These are phyloP conservation scores for Mortierella sp. DNA, from an alignment of 371 early-diverging fungal genomes.

Conservation along the genomic window DNA sequence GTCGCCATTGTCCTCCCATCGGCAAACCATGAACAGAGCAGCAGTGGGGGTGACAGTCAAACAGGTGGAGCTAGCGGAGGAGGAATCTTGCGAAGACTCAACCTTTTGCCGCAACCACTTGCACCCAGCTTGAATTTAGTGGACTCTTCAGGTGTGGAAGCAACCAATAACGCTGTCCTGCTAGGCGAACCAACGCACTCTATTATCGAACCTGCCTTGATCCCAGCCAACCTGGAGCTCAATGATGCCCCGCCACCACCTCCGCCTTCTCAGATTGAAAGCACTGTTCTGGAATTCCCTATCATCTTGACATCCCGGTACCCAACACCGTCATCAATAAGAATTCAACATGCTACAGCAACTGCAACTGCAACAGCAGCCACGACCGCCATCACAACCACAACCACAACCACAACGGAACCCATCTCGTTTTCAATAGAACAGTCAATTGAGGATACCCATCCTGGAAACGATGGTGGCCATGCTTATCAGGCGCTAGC, in stretches of 20 bases:
- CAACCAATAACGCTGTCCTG: conserved; percentile 38
- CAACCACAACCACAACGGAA: conserved; percentile 1
- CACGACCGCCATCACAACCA: too few species aligned
- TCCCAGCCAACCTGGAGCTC: conserved; percentile 35
- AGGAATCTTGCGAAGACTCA: conserved; percentile 42
- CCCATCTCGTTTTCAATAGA: not conserved
- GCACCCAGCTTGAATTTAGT: conserved; percentile 36
- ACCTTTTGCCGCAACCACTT: conserved; percentile 29
- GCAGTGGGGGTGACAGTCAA: not conserved
- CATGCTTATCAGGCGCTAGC: conserved; percentile 10
- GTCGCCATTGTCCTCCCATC: conserved; percentile 39
- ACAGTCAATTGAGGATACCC: not conserved
- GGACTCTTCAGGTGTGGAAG: conserved; percentile 42
- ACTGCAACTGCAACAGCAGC: too few species aligned
- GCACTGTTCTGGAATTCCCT: conserved; percentile 43
- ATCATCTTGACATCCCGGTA: conserved; percentile 50
- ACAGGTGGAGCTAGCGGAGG: conserved; percentile 24
- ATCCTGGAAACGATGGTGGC: not conserved
- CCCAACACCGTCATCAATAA: too few species aligned
- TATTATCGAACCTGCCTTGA: conserved; percentile 45
- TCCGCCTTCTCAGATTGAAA: conserved; percentile 28
- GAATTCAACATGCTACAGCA: too few species aligned
- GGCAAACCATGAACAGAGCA: conserved; percentile 6
- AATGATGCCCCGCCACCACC: conserved; percentile 49
- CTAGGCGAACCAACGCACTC: conserved; percentile 43